These are phyloP conservation scores for Chimonanthus salicifolius DNA, from an alignment of 164 flowering plant genomes.

Conservation along the genomic window DNA sequence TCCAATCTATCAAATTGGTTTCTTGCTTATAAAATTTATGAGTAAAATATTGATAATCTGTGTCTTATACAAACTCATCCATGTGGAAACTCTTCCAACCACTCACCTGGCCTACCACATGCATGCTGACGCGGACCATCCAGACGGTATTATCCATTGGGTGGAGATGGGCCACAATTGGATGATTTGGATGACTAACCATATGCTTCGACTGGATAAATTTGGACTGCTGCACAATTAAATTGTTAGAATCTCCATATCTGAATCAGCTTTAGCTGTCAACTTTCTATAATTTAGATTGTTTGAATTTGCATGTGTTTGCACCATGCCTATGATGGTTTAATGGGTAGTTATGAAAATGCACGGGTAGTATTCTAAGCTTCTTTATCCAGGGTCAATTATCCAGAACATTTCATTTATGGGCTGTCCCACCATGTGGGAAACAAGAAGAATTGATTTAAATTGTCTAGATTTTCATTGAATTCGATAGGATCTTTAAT, in stretches of 20 bases:
- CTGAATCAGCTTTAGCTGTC: background rate
- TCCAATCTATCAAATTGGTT: background rate
- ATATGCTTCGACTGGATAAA: background rate
- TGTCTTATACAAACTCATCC: no score
- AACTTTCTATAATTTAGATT: background rate
- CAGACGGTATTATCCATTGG: background rate
- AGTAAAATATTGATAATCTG: background rate
- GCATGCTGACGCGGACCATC: background rate
- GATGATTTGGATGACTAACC: background rate
- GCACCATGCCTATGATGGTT: background rate
- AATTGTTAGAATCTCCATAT: no score
- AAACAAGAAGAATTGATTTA: background rate
- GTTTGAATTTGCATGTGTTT: background rate
- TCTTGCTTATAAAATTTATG: conserved; percentile 1
- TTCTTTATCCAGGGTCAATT: background rate
- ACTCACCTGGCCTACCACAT: background rate
- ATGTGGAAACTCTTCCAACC: background rate
- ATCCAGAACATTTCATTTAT: background rate
- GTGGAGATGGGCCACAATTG: background rate
- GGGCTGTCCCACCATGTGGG: background rate
- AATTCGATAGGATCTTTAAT: background rate
- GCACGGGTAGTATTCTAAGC: background rate
- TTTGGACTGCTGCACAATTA: background rate
- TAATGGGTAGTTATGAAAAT: background rate
- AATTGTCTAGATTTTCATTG: background rate